Evolutionary conservation across 2,329 filamentous ascomycete genomes (phyloP), one percentile per base, ranked within the genome.

Genomic region (Blastomyces percursus): DNA sequence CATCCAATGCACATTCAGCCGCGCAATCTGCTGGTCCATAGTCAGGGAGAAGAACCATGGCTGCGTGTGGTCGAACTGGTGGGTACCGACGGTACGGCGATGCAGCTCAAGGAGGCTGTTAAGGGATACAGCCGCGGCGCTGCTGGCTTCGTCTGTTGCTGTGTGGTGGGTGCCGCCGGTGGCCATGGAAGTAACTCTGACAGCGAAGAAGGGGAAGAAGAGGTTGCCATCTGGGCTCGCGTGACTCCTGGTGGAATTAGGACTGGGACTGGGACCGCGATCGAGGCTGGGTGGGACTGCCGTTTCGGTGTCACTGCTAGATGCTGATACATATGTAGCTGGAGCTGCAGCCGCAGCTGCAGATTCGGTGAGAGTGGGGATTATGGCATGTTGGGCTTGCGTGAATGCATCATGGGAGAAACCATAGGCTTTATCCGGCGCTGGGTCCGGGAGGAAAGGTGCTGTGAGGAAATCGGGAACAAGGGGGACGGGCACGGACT

Each of bases 1-100:
- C 11, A 52, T 30, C 59, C 59, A 60, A 40, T 60, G 46, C 30
- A 60, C 59, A 30, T 60, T 60, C 30, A 60, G 7, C 44, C 59
- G 59, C 19, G 59, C 59, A 35, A 51, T 51, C 21, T 60, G 59
- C 27, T 51, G 44, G 59, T 60, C 59, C 44, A 52, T 51, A n/a
- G 59, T 60, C 14, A 60, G 44, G 9, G 59, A 60, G 48, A 60
- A 60, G 46, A 27, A 52, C 21, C 59, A 40, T 1, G 46, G 59
- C 44, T 38, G n/a, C 21, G 30, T 21, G 21, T 40, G 19, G 59
- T 60, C 59, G 32, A 60, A 40, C 21, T 50, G 32, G 19, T 51
- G 40, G 11, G 21, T 40, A 8, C 59, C 46, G 21, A 52, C 44
- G 44, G 32, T 60, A 3, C 48, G 44, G 8, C 35, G 59, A 19